Base-by-base conservation (phyloP, 257 asterid genomes). In the Gentiana straminea region DNA sequence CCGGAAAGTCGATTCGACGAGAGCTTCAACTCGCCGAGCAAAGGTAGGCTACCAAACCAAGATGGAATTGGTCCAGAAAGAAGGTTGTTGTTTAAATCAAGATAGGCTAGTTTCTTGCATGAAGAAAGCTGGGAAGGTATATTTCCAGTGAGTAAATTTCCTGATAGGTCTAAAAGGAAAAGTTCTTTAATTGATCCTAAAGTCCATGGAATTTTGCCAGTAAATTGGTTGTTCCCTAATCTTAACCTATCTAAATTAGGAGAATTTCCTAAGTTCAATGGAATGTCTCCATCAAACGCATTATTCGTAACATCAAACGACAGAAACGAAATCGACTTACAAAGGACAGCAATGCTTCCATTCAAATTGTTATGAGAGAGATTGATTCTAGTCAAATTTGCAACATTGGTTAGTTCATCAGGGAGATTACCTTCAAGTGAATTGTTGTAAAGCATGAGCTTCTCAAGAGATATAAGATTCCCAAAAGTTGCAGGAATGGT, bases 371-470 rank as follows among this genome's bases (percentile, higher is more conserved):
- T 90, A 60, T 75, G 75, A 3, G 96, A 82, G 8, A 90, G 69
- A 70, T 90, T 90, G 61, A 90, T 66, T 66, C 98, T 82, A 7
- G 98, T 86, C 64, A 90, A 54, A 76, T 90, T 90, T 10, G 76
- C 45, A 13, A 84, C 72, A 9, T 54, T 58, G 58, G 58, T 54
- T 36, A 90, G 89, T 63, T 79, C 81, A 32, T 69, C 72, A 0
- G 98, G 94, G 13, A 90, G 70, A 62, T 10, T 76, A 51, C 98
- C 98, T 49, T 47, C 69, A 67, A 90, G 83, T 44, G 96, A 84
- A 62, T 90, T 86, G 76, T 90, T 86, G 60, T 90, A 90, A 2
- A 90, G 88, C 96, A 90, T 82, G 51, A 90, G 67, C 78, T 79
- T 80, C 62, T 82, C 72, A 55, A 90, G 84, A 15, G 82, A 81